A percentile compares a stretch with the other conserved stretches of the same genome.
phyloP scores from a whole-genome alignment of 768 basidiomycete genomes.

The Chiua virens region DNA sequence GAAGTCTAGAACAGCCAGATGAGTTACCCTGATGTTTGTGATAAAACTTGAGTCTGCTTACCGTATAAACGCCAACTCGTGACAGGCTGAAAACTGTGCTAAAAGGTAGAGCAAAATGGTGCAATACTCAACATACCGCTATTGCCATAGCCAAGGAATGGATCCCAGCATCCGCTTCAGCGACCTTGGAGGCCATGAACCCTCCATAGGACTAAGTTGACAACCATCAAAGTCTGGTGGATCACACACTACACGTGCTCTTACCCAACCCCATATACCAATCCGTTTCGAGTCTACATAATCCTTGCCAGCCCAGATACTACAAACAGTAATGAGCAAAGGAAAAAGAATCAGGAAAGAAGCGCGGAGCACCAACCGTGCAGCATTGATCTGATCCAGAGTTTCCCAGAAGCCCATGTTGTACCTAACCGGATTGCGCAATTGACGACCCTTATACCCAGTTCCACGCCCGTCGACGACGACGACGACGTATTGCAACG shows the following conservation, averaged over 20 bases:
- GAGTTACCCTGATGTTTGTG: background rate
- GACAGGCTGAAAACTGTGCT: slow-evolving; percentile 58
- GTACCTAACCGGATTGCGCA: slow-evolving; percentile 86
- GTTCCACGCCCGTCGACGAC: slow-evolving; percentile 93
- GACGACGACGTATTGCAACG: slow-evolving; percentile 82
- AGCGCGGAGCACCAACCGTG: slow-evolving; percentile 52
- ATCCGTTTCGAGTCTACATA: slow-evolving; percentile 90
- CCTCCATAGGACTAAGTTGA: slow-evolving; percentile 83
- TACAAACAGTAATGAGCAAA: slow-evolving; percentile 24
- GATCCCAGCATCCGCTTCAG: slow-evolving; percentile 86
- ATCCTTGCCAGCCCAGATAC: slow-evolving; percentile 79
- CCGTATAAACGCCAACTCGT: slow-evolving; percentile 85
- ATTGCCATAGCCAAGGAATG: slow-evolving; percentile 91
- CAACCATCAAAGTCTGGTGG: background rate
- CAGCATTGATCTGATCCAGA: slow-evolving; percentile 85
- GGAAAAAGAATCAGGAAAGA: slow-evolving; percentile 1
- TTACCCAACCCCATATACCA: slow-evolving; percentile 97
- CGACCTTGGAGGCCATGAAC: slow-evolving; percentile 91
- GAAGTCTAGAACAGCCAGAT: slow-evolving; percentile 58
- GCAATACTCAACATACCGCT: slow-evolving; percentile 55
- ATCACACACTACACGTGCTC: slow-evolving; percentile 27
- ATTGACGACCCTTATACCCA: slow-evolving; percentile 80
- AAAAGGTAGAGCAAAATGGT: slow-evolving; percentile 3
- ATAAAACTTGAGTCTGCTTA: slow-evolving; percentile 30
- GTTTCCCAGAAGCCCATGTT: slow-evolving; percentile 91